Evolutionary conservation across 805 yeast genomes (phyloP), one percentile per base, ranked within the genome.

Genomic region (Wickerhamomyces bisporus): DNA sequence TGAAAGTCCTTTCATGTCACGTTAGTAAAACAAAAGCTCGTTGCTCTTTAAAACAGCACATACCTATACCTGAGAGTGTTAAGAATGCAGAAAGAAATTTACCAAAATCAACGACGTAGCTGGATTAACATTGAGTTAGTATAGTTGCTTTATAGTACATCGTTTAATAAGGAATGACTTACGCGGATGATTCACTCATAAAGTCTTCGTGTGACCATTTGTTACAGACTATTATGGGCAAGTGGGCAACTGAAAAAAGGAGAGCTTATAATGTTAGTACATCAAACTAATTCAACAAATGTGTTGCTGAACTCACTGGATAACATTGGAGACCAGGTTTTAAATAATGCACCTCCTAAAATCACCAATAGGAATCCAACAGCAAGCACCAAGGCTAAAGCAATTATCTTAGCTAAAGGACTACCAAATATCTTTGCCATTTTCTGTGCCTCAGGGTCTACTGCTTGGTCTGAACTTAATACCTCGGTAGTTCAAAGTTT

Each of bases 311-410:
- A n/a, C 73, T 27, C 43, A 67, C 72, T 65, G 34, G 79, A 77
- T 25, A 79, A 63, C 39, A 85, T 66, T 8, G 95, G 93, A 48
- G 75, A 68, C 95, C 94, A 86, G 57, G 81, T 84, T 34, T 82
- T 81, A 56, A 72, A 81, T 7, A 86, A 66, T 4, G 84, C 82
- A 24, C 87, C 84, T 9, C 93, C 85, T 13, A 86, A 68, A 10
- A 85, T 79, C 26, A 84, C 78, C 39, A 84, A 66, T 35, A 86
- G 71, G 48, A 86, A 86, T 8, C 95, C 95, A 50, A 80, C 66
- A 3, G 95, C 85, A 24, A 86, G 69, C 26, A 85, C 79, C 28
- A 80, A 66, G n/a, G 91, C 77, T 15, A 86, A 75, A 1, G 79
- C 79, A 20, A 86, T 82, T 53, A 86, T 81, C 51, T 77, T 78